Evolutionary conservation across 139 green algal genomes (phyloP).

Genomic region (Chlamydomonas sphaeroides): DNA sequence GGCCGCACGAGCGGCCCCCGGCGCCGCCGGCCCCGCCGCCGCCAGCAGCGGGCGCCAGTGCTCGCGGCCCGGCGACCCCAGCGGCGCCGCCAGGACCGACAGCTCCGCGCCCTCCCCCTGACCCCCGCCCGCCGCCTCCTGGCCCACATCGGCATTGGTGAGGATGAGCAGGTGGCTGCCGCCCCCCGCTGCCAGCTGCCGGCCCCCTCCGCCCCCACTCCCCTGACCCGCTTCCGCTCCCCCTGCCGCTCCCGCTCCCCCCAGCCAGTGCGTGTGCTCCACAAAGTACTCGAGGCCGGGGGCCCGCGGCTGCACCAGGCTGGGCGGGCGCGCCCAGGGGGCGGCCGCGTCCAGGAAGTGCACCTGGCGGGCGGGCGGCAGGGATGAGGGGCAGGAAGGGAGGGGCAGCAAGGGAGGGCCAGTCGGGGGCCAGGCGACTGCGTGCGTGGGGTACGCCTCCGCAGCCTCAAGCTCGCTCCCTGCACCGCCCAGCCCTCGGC

Average conservation of each 20-base stretch:
- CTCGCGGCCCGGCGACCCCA: neutral
- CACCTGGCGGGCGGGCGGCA: conserved; percentile 52
- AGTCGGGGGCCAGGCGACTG: no score
- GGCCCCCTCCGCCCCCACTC: neutral
- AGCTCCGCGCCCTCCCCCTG: neutral
- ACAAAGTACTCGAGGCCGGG: conserved; percentile 83
- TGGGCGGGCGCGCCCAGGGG: neutral
- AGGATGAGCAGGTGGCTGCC: conserved; percentile 45
- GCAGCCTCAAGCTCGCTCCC: no score
- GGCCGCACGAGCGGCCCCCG: no score
- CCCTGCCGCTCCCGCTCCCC: no score
- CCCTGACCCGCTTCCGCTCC: neutral
- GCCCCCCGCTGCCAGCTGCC: neutral
- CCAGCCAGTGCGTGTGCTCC: conserved; percentile 54
- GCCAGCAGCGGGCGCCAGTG: conserved; percentile 58
- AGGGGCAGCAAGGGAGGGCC: no score
- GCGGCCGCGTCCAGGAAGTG: conserved; percentile 55
- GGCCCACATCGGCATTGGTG: conserved; percentile 58
- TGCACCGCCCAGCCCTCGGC: no score
- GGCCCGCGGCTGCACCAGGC: conserved; percentile 52
- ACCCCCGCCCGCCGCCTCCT: no score
- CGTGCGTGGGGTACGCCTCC: no score
- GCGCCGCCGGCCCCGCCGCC: neutral
- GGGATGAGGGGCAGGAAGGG: neutral
- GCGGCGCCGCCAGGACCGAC: neutral